Evolutionary conservation across 768 basidiomycete genomes (phyloP).

Genomic region (Zangia roseola): DNA sequence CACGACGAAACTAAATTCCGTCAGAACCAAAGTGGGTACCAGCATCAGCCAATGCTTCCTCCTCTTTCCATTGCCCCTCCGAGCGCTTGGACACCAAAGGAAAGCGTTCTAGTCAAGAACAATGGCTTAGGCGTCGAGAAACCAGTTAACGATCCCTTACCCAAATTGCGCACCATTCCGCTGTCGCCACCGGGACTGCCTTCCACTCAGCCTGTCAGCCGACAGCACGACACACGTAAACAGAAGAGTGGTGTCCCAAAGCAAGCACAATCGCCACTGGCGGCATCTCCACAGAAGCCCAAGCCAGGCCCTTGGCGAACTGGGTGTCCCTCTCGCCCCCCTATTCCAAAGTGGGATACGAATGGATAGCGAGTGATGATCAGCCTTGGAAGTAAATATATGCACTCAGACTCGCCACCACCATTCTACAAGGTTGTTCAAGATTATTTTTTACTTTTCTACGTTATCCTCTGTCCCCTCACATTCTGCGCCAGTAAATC

Average conservation of each 20-base stretch:
- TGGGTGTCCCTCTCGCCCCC: constrained; percentile 28
- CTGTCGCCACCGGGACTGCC: constrained; percentile 19
- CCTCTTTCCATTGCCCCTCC: neutral
- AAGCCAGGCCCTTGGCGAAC: constrained; percentile 20
- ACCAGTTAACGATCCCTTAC: constrained; percentile 13
- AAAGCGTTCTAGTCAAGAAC: neutral
- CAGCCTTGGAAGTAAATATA: no score
- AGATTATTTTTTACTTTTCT: no score
- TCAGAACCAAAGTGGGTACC: constrained; percentile 10
- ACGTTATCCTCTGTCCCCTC: no score
- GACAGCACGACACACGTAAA: constrained; percentile 1
- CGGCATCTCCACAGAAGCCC: constrained; percentile 5
- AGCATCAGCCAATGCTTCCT: constrained; percentile 13
- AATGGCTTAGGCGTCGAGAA: constrained; percentile 11
- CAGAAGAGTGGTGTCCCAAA: neutral
- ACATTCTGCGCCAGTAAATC: no score
- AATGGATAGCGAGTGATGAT: neutral
- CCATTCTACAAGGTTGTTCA: no score
- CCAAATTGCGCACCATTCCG: constrained; percentile 18
- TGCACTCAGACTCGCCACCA: no score
- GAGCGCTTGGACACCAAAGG: neutral
- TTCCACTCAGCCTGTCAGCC: neutral
- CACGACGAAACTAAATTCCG: neutral
- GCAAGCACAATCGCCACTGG: neutral
- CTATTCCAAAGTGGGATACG: constrained; percentile 33